Evolutionary conservation across 371 early-diverging fungal genomes (phyloP), one percentile per base, ranked within the genome.

Genomic region (Apophysomyces elegans): DNA sequence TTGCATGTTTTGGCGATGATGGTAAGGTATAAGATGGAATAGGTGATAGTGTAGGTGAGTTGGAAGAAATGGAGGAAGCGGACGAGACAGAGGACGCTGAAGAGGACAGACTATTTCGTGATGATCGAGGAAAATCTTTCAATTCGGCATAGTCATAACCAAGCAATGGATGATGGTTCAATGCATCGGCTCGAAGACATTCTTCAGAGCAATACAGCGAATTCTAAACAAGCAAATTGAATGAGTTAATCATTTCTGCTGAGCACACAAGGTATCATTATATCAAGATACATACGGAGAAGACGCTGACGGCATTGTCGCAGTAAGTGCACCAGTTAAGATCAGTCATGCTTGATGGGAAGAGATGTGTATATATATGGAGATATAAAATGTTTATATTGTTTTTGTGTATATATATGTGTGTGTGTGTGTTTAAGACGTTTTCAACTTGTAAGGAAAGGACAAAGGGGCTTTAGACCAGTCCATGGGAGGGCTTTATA

Each of bases 251-350:
- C 16, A 50, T 9, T 5, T 50, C 18, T 26, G 32, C 32, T 26
- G 32, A 26, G 32, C 32, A 26, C 32, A 26, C 32, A 26, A 26
- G 32, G 32, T 3, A 26, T 3, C 32, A 26, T 26, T 26, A 26
- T 26, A 26, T 39, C 21, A 14, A 26, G 43, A 16, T 43, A 43
- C 61, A 43, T 60, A 60, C 61, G 5, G 61, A 60, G 44, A 44
- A 60, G 18, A 60, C 61, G 44, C 62, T 75, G 41, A 80, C 63
- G 43, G 77, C 73, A 63, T 71, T 75, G 57, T 78, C 79, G 47
- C 79, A 78, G 56, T 64, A 76, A 13, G 79, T 76, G 67, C 78
- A 77, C 78, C 78, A 77, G 50, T 77, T 75, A 12, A 74, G 62
- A 50, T 50, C 54, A 21, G 54, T 50, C 54, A 50, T 50, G 13